Conservation (phyloP, 768 basidiomycete genomes). For the Butyriboletus loyo region DNA sequence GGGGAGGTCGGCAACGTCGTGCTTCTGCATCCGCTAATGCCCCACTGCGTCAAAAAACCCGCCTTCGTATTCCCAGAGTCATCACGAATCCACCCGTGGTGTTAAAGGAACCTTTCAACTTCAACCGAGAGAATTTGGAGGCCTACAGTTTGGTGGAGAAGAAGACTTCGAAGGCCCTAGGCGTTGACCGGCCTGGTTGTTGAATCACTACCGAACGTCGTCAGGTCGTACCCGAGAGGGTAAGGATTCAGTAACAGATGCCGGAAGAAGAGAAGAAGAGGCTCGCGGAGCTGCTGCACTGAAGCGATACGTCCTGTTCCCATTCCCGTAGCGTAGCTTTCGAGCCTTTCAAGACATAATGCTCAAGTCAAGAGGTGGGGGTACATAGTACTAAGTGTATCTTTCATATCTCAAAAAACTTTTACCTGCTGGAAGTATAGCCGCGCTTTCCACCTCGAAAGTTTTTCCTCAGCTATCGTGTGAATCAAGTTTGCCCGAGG, state of each 20-base stretch:
- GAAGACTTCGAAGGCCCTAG: conserved; percentile 1
- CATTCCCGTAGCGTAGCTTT: not conserved
- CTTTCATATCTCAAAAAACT: not conserved
- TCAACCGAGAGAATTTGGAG: conserved; percentile 4
- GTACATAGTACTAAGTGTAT: not conserved
- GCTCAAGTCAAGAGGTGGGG: not conserved
- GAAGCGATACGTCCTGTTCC: not conserved
- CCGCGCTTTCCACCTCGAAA: not conserved
- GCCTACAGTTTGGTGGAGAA: conserved; percentile 6
- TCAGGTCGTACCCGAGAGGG: conserved; percentile 3
- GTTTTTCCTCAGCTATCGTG: not conserved
- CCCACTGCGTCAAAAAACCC: conserved; percentile 61
- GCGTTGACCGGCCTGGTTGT: conserved; percentile 8
- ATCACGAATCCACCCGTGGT: conserved; percentile 67
- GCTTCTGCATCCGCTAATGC: conserved; percentile 55
- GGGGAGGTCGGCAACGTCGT: conserved; percentile 8
- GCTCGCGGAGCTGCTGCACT: not conserved
- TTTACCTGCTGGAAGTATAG: not conserved
- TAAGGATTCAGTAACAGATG: conserved; percentile 2
- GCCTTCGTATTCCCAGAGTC: conserved; percentile 51
- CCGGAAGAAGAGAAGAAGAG: conserved; percentile 4
- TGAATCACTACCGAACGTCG: conserved; percentile 1
- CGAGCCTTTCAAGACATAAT: not conserved
- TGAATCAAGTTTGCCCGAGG: not conserved
- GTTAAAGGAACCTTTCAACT: conserved; percentile 53